phyloP scores from a whole-genome alignment of 805 yeast species.

The Saturnispora gosingensis region DNA sequence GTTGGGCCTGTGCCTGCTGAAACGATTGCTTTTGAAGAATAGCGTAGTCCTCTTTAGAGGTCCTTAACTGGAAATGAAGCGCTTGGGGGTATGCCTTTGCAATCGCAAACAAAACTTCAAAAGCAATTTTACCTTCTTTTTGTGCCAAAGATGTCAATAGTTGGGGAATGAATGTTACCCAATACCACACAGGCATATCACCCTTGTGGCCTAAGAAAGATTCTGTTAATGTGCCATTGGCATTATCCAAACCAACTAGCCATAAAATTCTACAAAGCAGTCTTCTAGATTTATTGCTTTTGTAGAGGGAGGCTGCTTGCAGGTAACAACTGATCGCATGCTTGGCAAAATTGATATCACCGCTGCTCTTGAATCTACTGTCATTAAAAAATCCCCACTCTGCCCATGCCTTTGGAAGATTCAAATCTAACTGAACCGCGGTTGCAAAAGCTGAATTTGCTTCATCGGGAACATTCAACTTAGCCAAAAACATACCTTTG shows the following conservation, averaged over 20 bases:
- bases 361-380: constrained; percentile 70
- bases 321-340: constrained; percentile 93
- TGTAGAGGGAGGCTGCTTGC: constrained; percentile 95
- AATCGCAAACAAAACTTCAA: constrained; percentile 79
- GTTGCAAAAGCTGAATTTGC: constrained; percentile 98
- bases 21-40: constrained; percentile 71
- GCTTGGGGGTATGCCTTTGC: constrained; percentile 98
- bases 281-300: constrained; percentile 83
- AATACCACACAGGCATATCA: constrained; percentile 98
- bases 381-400: constrained; percentile 99
- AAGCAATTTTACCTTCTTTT: constrained; percentile 81
- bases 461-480: constrained; percentile 81
- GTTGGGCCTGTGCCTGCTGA: constrained; percentile 9
- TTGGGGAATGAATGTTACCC: constrained; percentile 97
- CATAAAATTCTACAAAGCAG: constrained; percentile 83
- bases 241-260: constrained; percentile 87
- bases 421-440: constrained; percentile 91
- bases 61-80: constrained; percentile 87
- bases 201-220: constrained; percentile 91
- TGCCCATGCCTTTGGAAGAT: constrained; percentile 97
- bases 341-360: constrained; percentile 74
- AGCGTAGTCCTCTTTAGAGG: constrained; percentile 89
- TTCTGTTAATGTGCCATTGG: constrained; percentile 65
- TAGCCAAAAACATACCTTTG: constrained; percentile 96
- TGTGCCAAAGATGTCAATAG: constrained; percentile 81